phyloP scores from a whole-genome alignment of 2,329 filamentous ascomycete species.

The Ophiostoma sp. region DNA sequence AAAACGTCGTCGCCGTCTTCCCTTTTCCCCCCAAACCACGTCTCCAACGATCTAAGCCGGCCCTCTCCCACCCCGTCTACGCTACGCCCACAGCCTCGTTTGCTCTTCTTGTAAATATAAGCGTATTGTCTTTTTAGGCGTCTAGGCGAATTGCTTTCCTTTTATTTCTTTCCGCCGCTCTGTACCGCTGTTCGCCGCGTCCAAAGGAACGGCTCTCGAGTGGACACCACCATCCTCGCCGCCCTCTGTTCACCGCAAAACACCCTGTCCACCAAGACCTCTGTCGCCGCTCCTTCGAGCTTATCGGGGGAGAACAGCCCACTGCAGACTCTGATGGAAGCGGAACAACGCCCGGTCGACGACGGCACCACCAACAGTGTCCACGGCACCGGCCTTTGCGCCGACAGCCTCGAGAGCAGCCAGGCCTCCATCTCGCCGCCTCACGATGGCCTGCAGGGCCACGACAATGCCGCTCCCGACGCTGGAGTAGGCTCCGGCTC shows the following conservation, averaged over 20 bases:
- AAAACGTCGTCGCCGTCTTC: slow-evolving; percentile 7
- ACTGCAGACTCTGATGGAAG: slow-evolving; percentile 24
- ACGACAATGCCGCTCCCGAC: background rate
- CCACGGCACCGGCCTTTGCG: slow-evolving; percentile 13
- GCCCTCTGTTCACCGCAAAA: background rate
- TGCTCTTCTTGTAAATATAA: slow-evolving; percentile 11
- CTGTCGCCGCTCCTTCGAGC: slow-evolving; percentile 12
- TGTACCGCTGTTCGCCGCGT: background rate
- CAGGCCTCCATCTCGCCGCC: slow-evolving; percentile 3
- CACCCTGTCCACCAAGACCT: background rate
- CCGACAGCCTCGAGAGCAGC: background rate
- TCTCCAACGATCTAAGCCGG: slow-evolving; percentile 9
- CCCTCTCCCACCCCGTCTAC: background rate
- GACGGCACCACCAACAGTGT: slow-evolving; percentile 15
- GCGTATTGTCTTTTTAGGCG: slow-evolving; percentile 10
- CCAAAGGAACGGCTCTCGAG: background rate
- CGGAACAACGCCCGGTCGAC: slow-evolving; percentile 20
- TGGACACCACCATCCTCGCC: background rate
- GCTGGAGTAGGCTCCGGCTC: background rate
- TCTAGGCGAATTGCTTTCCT: slow-evolving; percentile 15
- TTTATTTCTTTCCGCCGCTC: slow-evolving; percentile 15
- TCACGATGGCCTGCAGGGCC: slow-evolving; percentile 15
- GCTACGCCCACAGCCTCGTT: slow-evolving; percentile 2
- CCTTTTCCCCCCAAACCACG: background rate
- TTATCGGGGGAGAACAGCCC: slow-evolving; percentile 16